Percentiles rank a stretch among this genome's conserved stretches.
These are phyloP conservation scores for Eutrema yunnanense DNA, from an alignment of 345 rosid genomes.

Conservation along the genomic window DNA sequence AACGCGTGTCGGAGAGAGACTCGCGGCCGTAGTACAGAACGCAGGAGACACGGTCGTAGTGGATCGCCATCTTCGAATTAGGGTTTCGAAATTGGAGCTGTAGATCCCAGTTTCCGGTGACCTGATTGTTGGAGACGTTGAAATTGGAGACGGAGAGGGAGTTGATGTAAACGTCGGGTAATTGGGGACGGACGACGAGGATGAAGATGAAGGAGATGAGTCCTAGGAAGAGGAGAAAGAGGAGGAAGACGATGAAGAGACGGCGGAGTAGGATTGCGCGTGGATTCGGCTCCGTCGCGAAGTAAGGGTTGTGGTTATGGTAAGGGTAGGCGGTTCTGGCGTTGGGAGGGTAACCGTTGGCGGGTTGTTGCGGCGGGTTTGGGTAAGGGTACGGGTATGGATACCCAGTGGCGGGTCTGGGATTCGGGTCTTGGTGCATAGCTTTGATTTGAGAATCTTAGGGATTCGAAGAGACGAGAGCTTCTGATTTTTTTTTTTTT, in stretches of 20 bases:
- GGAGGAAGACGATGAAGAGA: constrained; percentile 25
- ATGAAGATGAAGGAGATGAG: constrained; percentile 47
- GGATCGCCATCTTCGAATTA: constrained; percentile 58
- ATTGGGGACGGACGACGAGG: constrained; percentile 66
- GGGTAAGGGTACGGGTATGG: constrained; percentile 50
- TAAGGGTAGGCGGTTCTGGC: constrained; percentile 41
- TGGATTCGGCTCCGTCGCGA: constrained; percentile 34
- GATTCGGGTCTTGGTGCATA: constrained; percentile 40
- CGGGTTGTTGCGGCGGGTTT: constrained; percentile 21
- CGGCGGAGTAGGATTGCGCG: constrained; percentile 49
- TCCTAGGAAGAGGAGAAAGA: constrained; percentile 38
- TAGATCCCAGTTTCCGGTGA: constrained; percentile 57
- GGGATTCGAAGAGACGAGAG: background rate
- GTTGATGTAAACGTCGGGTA: constrained; percentile 44
- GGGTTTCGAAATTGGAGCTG: constrained; percentile 50
- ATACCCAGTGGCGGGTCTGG: constrained; percentile 49
- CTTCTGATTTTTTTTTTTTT: background rate
- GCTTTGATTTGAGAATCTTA: background rate
- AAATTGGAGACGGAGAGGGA: constrained; percentile 58
- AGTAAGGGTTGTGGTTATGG: constrained; percentile 39
- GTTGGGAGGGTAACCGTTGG: constrained; percentile 41
- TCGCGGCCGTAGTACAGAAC: constrained; percentile 20
- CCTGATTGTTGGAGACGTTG: constrained; percentile 34
- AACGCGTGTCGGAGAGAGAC: no score
- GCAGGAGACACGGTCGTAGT: constrained; percentile 31